Conservation (phyloP, 2,329 filamentous ascomycete species). For the Diaporthe sp. region DNA sequence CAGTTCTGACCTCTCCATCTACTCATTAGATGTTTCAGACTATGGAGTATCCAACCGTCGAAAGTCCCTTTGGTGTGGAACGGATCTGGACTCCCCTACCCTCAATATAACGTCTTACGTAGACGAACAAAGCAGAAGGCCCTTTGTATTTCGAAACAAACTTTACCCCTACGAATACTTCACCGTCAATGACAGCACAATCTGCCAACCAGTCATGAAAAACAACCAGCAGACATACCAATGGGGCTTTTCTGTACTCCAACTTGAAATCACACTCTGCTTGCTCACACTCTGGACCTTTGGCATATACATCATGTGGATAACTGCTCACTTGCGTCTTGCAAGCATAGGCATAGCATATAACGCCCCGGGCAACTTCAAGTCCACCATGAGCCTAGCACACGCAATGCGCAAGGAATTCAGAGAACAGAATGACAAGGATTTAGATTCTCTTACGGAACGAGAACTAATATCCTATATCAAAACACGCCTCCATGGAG, state of each 20-base stretch:
- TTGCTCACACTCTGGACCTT: neutral
- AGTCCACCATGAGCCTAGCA: neutral
- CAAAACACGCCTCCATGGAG: neutral
- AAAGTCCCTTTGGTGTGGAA: neutral
- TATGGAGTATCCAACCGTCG: neutral
- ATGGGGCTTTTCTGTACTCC: neutral
- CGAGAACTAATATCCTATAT: neutral
- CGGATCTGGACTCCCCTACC: neutral
- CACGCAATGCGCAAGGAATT: neutral
- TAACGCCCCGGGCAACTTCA: neutral
- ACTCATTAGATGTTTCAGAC: neutral
- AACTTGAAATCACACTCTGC: neutral
- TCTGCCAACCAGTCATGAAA: neutral
- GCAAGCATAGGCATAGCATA: neutral
- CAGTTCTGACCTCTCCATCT: neutral
- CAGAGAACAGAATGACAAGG: neutral
- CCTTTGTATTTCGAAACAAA: neutral
- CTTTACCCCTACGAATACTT: neutral
- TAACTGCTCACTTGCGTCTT: neutral
- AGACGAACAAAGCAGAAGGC: neutral
- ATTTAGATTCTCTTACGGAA: neutral
- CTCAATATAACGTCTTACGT: neutral
- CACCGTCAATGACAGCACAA: neutral
- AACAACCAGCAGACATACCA: neutral
- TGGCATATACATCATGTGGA: neutral